Evolutionary conservation across 208 protist species (phyloP).

Genomic region (Crithidia fasciculata): DNA sequence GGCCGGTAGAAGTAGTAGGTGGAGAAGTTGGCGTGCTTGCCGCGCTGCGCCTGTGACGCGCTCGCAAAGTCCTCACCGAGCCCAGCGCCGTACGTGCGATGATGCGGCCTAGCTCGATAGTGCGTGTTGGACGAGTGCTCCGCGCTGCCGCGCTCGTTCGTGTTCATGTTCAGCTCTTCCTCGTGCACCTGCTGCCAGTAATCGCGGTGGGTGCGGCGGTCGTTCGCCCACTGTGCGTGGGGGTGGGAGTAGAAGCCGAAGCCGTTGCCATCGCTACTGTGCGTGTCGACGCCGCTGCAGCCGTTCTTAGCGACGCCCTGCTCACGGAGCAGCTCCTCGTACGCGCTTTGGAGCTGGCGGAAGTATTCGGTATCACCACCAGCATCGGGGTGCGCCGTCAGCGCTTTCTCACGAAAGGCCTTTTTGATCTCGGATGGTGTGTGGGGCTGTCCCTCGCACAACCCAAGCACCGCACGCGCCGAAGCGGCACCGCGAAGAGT

Average conservation of each 20-base stretch:
- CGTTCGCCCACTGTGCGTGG: constrained; percentile 25
- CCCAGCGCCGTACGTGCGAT: constrained; percentile 27
- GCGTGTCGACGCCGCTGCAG: background rate
- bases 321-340: constrained; percentile 48
- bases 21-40: constrained; percentile 39
- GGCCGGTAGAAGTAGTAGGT: constrained; percentile 65
- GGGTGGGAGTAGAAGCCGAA: constrained; percentile 31
- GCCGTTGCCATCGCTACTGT: background rate
- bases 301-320: constrained; percentile 3
- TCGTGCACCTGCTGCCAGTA: constrained; percentile 29
- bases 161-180: constrained; percentile 30
- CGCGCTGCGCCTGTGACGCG: constrained; percentile 11
- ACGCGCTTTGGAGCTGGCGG: constrained; percentile 53
- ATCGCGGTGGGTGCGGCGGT: constrained; percentile 3
- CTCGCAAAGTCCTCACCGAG: constrained; percentile 27
- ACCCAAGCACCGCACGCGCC: constrained; percentile 19
- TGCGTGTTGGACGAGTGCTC: constrained; percentile 28
- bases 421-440: constrained; percentile 52
- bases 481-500: background rate
- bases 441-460: constrained; percentile 16
- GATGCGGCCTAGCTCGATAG: constrained; percentile 13
- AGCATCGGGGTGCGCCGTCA: constrained; percentile 67
- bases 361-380: constrained; percentile 41
- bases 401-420: constrained; percentile 58
- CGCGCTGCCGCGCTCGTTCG: constrained; percentile 15